Evolutionary conservation across 2,329 filamentous ascomycete species (phyloP), one percentile per base, ranked within the genome.

Genomic region (Paecilomyces dactylethromorphus): DNA sequence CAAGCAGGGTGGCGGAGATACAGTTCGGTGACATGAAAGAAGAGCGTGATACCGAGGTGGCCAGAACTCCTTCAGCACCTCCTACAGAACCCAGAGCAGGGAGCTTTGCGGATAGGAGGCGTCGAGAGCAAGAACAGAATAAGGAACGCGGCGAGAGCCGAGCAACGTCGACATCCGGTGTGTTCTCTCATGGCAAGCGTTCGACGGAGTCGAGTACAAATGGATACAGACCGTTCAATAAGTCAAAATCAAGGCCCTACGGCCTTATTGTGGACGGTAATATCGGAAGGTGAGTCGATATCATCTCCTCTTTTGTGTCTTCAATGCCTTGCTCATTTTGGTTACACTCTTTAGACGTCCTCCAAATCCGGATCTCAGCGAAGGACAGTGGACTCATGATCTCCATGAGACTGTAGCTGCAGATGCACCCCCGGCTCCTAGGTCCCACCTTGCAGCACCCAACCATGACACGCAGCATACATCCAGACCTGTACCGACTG

Each of bases 141-240:
- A 91, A 89, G 77, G 90, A 90, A 74, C 85, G 91, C 66, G 91
- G 96, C 71, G 87, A 91, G 66, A 91, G 96, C 73, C 93, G 93
- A 35, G 87, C 92, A 11, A 93, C 97, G 58, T 93, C 94, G 57
- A 97, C 95, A 69, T 83, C 93, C 64, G 94, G 94, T 60, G 88
- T 90, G 62, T 97, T 97, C 80, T 97, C 97, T 79, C 93, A 97
- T 74, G 94, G 97, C 72, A 91, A 94, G 69, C 85, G 91, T 62
- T 87, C 91, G 66, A 85, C 89, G 58, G 88, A 88, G n/a, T 84
- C 87, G 52, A 85, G 87, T 64, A 84, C 87, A 56, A 93, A 92
- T 74, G 89, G 89, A 56, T 91, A 93, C 74, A 82, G 89, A 59
- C 84, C 87, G 12, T 68, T 64, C 58, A 74, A 65, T 59, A 77